A percentile compares a stretch with the other conserved stretches of the same genome.
phyloP scores from a whole-genome alignment of 73 alveolate species.

The Paramecium primaurelia region DNA sequence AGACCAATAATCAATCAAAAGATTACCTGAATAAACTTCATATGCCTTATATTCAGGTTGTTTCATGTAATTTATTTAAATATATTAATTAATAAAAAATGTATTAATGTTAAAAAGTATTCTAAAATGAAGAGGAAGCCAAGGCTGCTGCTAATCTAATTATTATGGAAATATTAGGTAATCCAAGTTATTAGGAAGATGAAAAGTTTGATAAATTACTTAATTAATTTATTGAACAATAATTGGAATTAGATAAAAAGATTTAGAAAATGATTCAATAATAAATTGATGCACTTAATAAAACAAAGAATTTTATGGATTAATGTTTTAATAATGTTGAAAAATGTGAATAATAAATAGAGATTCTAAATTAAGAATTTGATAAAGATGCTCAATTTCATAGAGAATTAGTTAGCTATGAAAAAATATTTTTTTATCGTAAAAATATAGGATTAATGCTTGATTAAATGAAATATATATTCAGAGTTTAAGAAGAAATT shows the following conservation, averaged over 20 bases:
- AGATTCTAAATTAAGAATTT: not conserved
- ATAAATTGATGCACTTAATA: slow-evolving; percentile 17
- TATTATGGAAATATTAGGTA: not conserved
- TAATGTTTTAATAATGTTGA: not conserved
- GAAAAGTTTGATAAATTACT: not conserved
- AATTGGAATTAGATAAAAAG: not conserved
- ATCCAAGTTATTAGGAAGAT: not conserved
- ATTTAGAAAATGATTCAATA: not conserved
- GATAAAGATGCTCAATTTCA: not conserved
- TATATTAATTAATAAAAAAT: not conserved
- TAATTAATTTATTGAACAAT: not conserved
- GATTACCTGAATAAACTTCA: not conserved
- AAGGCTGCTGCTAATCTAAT: not conserved
- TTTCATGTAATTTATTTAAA: not conserved
- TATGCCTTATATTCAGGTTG: not conserved
- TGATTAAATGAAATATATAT: slow-evolving; percentile 29
- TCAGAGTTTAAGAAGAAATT: slow-evolving; percentile 14
- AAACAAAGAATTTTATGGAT: not conserved
- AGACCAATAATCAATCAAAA: not conserved
- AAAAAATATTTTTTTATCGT: not conserved
- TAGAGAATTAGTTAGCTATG: not conserved
- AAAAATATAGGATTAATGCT: slow-evolving; percentile 39
- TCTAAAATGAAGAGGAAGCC: not conserved
- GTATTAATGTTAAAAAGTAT: not conserved
- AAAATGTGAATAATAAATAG: not conserved